phyloP scores from a whole-genome alignment of 257 asterid genomes.

The Solanum pinnatisectum region DNA sequence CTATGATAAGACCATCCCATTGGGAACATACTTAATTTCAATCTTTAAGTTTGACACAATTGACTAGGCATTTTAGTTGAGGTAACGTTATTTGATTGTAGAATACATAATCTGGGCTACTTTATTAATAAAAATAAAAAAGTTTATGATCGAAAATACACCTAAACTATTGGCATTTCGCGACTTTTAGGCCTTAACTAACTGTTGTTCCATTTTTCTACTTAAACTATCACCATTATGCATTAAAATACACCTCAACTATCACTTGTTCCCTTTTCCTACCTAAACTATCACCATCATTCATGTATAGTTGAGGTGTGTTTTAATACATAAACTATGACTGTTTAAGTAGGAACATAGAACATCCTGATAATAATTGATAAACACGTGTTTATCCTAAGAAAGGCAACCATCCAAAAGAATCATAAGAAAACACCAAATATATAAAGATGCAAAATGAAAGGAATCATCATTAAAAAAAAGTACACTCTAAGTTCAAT shows the following conservation, averaged over 20 bases:
- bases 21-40: background rate
- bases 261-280: background rate
- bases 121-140: no score
- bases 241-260: background rate
- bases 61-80: background rate
- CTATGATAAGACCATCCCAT: background rate
- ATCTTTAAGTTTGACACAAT: background rate
- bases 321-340: no score
- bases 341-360: no score
- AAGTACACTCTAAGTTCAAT: background rate
- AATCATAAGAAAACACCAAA: background rate
- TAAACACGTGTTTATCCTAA: background rate
- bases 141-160: background rate
- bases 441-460: background rate
- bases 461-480: background rate
- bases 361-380: no score
- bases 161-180: no score
- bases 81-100: background rate
- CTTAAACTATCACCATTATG: no score
- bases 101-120: background rate
- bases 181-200: no score
- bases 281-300: background rate
- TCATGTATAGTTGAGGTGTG: no score
- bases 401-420: background rate
- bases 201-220: background rate